These are phyloP conservation scores for Peronospora belbahrii DNA, from an alignment of 352 stramenopile species.

Conservation along the genomic window DNA sequence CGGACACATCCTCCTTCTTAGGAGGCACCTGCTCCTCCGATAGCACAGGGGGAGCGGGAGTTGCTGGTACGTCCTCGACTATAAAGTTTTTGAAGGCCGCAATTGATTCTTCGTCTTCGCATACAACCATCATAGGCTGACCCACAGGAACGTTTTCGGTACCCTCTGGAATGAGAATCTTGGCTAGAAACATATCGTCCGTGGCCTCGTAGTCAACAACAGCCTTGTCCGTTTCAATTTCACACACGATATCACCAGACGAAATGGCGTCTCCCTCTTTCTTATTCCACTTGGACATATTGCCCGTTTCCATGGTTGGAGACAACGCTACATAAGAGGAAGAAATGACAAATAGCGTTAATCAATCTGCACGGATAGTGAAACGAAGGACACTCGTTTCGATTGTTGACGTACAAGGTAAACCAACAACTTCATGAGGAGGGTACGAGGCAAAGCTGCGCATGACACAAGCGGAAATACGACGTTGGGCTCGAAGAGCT, in stretches of 20 bases:
- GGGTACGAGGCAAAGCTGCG: constrained; percentile 69
- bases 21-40: constrained; percentile 44
- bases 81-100: constrained; percentile 72
- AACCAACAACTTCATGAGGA: constrained; percentile 65
- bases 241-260: constrained; percentile 92
- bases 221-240: constrained; percentile 99
- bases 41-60: constrained; percentile 31
- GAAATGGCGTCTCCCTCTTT: constrained; percentile 90
- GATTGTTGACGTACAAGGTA: constrained; percentile 42
- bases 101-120: constrained; percentile 83
- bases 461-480: constrained; percentile 25
- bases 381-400: background rate
- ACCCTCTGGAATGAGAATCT: constrained; percentile 92
- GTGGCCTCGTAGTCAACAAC: constrained; percentile 98
- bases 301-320: constrained; percentile 96
- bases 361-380: background rate
- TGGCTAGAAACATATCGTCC: constrained; percentile 94
- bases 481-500: constrained; percentile 29
- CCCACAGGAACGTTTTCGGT: constrained; percentile 88
- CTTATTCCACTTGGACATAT: constrained; percentile 91
- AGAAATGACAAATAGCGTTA: constrained; percentile 6
- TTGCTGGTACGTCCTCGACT: constrained; percentile 37
- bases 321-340: constrained; percentile 72
- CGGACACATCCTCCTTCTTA: constrained; percentile 59
- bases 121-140: constrained; percentile 93